These are phyloP conservation scores for Wickerhamomyces tratensis DNA, from an alignment of 805 yeast species.

Conservation along the genomic window DNA sequence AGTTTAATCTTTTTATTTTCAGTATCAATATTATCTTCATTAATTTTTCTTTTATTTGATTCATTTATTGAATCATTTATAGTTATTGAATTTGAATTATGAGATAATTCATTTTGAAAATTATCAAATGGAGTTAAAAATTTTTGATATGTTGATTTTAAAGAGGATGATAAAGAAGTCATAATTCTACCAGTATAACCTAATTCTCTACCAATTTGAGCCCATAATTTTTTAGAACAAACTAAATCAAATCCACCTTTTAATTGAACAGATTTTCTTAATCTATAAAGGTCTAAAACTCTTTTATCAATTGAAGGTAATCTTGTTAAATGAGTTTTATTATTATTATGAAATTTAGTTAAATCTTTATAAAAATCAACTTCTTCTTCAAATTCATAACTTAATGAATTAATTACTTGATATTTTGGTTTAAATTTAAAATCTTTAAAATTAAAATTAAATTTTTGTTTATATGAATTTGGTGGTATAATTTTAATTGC, in stretches of 20 bases:
- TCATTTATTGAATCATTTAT: constrained; percentile 4
- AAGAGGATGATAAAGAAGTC: constrained; percentile 60
- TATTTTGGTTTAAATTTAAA: constrained; percentile 43
- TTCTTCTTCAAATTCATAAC: constrained; percentile 30
- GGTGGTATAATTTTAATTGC: constrained; percentile 63
- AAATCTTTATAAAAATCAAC: constrained; percentile 38
- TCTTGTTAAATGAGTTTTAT: constrained; percentile 25
- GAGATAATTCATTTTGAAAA: constrained; percentile 3
- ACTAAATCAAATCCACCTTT: constrained; percentile 64
- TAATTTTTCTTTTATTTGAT: constrained; percentile 4
- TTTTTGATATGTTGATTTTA: constrained; percentile 49
- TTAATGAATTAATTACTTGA: constrained; percentile 34
- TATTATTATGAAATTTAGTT: constrained; percentile 27
- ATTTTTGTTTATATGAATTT: constrained; percentile 22
- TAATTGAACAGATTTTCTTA: constrained; percentile 45
- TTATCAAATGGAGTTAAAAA: constrained; percentile 25
- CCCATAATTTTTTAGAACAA: constrained; percentile 66
- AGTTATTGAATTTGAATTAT: constrained; percentile 1
- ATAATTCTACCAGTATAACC: constrained; percentile 67
- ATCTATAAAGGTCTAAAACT: constrained; percentile 51
- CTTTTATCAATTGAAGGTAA: constrained; percentile 62
- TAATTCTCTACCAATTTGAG: constrained; percentile 71
- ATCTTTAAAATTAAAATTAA: constrained; percentile 31
- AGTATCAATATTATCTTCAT: no score
- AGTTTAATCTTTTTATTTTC: constrained; percentile 4